These are phyloP conservation scores for Akanthomyces lecanii DNA, from an alignment of 2,329 filamentous ascomycete species.

Conservation along the genomic window DNA sequence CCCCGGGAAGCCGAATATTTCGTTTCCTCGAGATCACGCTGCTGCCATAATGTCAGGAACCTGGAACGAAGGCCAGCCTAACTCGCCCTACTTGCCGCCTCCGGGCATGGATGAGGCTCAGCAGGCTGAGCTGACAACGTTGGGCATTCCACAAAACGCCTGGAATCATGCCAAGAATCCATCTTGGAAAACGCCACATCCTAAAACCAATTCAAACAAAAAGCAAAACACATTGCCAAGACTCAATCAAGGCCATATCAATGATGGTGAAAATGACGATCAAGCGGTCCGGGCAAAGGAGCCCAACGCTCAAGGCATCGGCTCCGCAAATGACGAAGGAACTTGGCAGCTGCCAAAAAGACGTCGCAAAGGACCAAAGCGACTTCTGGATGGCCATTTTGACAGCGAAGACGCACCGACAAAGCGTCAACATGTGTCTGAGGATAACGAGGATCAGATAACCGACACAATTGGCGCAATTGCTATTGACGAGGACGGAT, in stretches of 20 bases:
- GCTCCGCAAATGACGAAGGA: neutral
- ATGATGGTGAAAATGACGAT: conserved; percentile 3
- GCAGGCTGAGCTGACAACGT: conserved; percentile 7
- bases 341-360: conserved; percentile 10
- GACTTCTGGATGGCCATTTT: conserved; percentile 1
- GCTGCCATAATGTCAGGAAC: conserved; percentile 53
- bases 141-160: conserved; percentile 5
- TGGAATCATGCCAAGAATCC: conserved; percentile 12
- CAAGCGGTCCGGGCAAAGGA: neutral
- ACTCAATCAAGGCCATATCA: neutral
- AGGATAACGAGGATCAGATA: conserved; percentile 55
- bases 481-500: conserved; percentile 78
- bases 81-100: conserved; percentile 42
- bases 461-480: conserved; percentile 96
- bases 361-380: conserved; percentile 9
- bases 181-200: conserved; percentile 3
- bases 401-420: neutral
- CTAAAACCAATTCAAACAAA: neutral
- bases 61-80: conserved; percentile 61
- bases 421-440: conserved; percentile 1
- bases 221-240: neutral
- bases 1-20: conserved; percentile 24
- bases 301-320: neutral
- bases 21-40: conserved; percentile 42
- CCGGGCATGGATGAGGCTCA: conserved; percentile 11